Evolutionary conservation across 352 stramenopile species (phyloP).

Genomic region (Ophiocytium majus): DNA sequence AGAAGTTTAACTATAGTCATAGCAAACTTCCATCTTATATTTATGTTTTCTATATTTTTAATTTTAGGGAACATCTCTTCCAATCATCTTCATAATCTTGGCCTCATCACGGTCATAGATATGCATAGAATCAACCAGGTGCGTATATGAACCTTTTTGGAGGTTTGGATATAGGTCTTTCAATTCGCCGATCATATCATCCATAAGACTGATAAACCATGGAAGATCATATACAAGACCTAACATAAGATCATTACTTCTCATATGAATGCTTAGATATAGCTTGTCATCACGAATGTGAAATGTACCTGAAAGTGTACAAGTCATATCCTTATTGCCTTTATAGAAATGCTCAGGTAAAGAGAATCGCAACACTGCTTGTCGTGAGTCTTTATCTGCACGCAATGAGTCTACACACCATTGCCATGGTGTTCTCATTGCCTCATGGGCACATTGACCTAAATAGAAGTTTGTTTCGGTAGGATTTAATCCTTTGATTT

Average conservation of each 20-base stretch:
- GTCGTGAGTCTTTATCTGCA: conserved; percentile 11
- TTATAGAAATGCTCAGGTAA: neutral
- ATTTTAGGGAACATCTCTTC: too few species aligned
- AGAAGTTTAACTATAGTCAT: too few species aligned
- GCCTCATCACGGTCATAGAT: conserved; percentile 7
- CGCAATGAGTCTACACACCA: neutral
- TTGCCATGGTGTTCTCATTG: conserved; percentile 8
- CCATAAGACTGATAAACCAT: conserved; percentile 10
- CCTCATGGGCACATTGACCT: neutral
- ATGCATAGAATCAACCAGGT: neutral
- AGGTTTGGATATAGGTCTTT: neutral
- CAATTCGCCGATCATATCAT: neutral
- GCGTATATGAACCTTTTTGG: neutral
- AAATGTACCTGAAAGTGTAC: neutral
- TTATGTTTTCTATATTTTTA: too few species aligned
- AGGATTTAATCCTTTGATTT: too few species aligned
- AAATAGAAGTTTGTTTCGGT: conserved; percentile 6
- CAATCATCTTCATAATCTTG: conserved; percentile 5
- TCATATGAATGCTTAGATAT: conserved; percentile 4
- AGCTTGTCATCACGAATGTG: conserved; percentile 12
- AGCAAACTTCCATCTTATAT: too few species aligned
- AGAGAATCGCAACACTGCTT: neutral
- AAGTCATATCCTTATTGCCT: neutral
- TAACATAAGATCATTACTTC: conserved; percentile 6
- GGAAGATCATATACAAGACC: conserved; percentile 9